These are phyloP conservation scores for Aspergillus sp. DNA, from an alignment of 2,329 filamentous ascomycete species.

Conservation along the genomic window DNA sequence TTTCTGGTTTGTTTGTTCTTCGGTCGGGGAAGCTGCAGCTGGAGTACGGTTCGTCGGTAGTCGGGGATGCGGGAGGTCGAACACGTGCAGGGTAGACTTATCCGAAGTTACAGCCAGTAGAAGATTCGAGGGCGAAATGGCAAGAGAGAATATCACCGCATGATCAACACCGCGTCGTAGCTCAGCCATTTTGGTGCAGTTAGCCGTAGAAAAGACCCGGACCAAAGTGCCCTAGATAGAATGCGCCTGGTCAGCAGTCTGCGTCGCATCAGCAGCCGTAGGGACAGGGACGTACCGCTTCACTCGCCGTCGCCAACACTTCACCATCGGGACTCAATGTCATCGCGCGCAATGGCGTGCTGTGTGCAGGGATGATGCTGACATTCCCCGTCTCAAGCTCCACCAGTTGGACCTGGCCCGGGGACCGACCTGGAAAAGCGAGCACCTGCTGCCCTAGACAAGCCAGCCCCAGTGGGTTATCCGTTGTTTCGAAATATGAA, in stretches of 20 bases:
- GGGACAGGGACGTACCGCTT: slow-evolving; percentile 56
- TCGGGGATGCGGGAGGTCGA: slow-evolving; percentile 68
- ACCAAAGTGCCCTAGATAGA: slow-evolving; percentile 73
- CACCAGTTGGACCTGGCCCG: slow-evolving; percentile 86
- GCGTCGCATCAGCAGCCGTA: neutral
- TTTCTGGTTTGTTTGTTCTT: slow-evolving; percentile 64
- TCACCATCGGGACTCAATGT: slow-evolving; percentile 77
- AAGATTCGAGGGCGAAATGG: slow-evolving; percentile 78
- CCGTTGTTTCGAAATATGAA: slow-evolving; percentile 78
- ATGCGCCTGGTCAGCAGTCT: slow-evolving; percentile 19
- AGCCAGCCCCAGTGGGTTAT: slow-evolving; percentile 80
- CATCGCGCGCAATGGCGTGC: slow-evolving; percentile 74
- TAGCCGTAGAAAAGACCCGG: slow-evolving; percentile 78
- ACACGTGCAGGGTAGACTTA: slow-evolving; percentile 93
- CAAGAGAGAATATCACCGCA: slow-evolving; percentile 82
- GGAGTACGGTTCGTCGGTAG: slow-evolving; percentile 37
- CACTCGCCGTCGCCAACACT: slow-evolving; percentile 84
- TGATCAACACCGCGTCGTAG: slow-evolving; percentile 85
- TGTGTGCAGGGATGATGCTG: slow-evolving; percentile 91
- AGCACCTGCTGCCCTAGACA: slow-evolving; percentile 72
- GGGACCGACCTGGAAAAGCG: slow-evolving; percentile 82
- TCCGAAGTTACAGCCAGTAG: slow-evolving; percentile 91
- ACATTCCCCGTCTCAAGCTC: slow-evolving; percentile 77
- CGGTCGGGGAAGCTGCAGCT: slow-evolving; percentile 34
- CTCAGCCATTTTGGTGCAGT: slow-evolving; percentile 78